Base-by-base conservation (phyloP, 1,284 basidiomycete species). In the Hemileia vastatrix region DNA sequence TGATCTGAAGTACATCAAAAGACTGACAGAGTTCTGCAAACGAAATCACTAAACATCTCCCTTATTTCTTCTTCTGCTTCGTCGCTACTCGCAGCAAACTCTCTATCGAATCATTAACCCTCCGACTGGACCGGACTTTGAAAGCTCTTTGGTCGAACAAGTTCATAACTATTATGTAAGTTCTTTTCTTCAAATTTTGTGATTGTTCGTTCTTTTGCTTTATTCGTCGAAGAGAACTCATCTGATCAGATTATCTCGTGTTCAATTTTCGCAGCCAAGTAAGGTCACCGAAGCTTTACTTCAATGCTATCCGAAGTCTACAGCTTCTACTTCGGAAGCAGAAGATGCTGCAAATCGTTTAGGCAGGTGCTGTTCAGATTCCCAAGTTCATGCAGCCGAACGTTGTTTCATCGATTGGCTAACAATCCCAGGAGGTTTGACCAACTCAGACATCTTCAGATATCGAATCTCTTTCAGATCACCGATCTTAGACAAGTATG, bases 321-420 rank as follows among this genome's bases (percentile, higher is more conserved):
- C 54, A 9, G 1, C 15, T 5, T 18, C n/a, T 6, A 8, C 24
- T 6, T 44, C 33, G 21, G 50, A 15, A 11, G 52, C 13, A 13
- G 60, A 45, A 3, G 21, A 33, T 2, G 36, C 36, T 3, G 53
- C 60, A 19, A 18, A 47, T 49, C 61, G 32, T 13, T 68, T 68
- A 33, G 67, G 67, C 0, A 19, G 36, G 1, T 21, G 67, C 9
- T 66, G 63, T 32, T 54, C 64, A 31, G 67, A 70, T 52, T 65
- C 64, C 4, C 68, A 70, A 33, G 67, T 70, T 11, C 67, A 67
- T 49, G 63, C 66, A 11, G 65, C 68, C 8, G 52, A 68, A 51
- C 53, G 68, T 8, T 64, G 66, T 54, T 54, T 70, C n/a, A 21
- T 68, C 21, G 27, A 33, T 13, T 67, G 66, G 49, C 57, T 68